Base-by-base conservation (phyloP, 768 basidiomycete genomes). In the Russula dissimulans region DNA sequence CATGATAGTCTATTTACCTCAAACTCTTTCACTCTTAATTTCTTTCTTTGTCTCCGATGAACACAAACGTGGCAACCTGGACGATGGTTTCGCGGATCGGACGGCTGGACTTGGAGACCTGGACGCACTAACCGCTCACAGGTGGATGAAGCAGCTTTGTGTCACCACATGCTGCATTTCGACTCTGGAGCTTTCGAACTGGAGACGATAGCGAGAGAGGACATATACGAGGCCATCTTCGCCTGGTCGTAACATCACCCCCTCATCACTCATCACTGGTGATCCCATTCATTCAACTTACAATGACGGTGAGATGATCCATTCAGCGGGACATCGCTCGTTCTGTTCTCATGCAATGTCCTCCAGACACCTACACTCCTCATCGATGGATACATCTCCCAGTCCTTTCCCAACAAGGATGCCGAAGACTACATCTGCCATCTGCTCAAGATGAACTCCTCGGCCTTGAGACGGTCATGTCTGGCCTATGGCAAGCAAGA, bases 341-440 rank as follows among this genome's bases (percentile, higher is more conserved):
- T 26, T n/a, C 22, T 26, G 32, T 36, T 41, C 45, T 54, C 29
- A 59, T n/a, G 9, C 17, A 3, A 5, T 9, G 7, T 36, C 39
- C 38, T 39, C 38, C 36, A 59, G 58, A 15, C 17, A 4, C 59
- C 57, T 10, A 15, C 17, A 4, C 59, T 60, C 15, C 48, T 60
- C n/a, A 17, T 60, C 5, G 59, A 60, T n/a, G 59, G 59, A 26
- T 60, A 60, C 18, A 57, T 60, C 11, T 48, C 59, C 2, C 41
- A 22, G 26, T 49, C 56, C 45, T 58, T 58, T 44, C 60, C 56
- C 38, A 42, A 39, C 43, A 56, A 49, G 38, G 18, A 10, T 4
- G 45, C 50, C 1, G 60, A 61, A 29, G 43, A 9, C 8, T 61
- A 61, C 18, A 8, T 61, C 38, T 42, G 22, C 15, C 39, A 61